Evolutionary conservation across 208 protist species (phyloP), one percentile per base, ranked within the genome.

Genomic region (Endotrypanum monterogeii): DNA sequence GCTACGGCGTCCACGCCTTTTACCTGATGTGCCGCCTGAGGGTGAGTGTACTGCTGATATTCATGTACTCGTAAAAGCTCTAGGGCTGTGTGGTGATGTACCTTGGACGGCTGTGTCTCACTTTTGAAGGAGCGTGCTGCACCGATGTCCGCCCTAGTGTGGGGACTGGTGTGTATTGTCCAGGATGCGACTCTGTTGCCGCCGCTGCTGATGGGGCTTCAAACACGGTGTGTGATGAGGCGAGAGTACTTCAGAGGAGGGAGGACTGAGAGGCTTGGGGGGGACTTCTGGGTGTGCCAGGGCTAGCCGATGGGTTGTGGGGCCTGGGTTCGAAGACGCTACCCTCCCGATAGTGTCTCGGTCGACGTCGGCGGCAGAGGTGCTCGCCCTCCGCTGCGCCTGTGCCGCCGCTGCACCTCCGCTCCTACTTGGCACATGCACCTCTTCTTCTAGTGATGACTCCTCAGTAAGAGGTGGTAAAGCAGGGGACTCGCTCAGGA

Each of bases 41-140:
- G 48, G 28, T 58, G 25, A 3, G 11, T 8, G 20, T 46, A 51
- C 28, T 48, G 51, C 20, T 58, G 37, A 6, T 41, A 35, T 25
- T 72, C 37, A n/a, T 28, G 57, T 11, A 39, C 48, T 28, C 56
- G 28, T 28, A 80, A 32, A 4, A 75, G 62, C 70, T 74, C 70
- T n/a, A 80, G 35, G 0, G 76, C 76, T 25, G 76, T 83, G 35
- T 30, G 51, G 12, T 67, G 77, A 25, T 28, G 67, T 48, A 16
- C 62, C 37, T 39, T 52, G 16, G 39, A 37, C 51, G 48, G 46
- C n/a, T 61, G 5, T 18, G 18, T 20, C 62, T 63, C 32, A 6
- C 30, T 25, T 37, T 46, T 41, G 35, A 20, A 23, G 12, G 18
- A 28, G 8, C 32, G 58, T 25, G 9, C 35, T 39, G 58, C 58